Evolutionary conservation across 169 alveolate species (phyloP).

Genomic region (Plasmodium adleri): DNA sequence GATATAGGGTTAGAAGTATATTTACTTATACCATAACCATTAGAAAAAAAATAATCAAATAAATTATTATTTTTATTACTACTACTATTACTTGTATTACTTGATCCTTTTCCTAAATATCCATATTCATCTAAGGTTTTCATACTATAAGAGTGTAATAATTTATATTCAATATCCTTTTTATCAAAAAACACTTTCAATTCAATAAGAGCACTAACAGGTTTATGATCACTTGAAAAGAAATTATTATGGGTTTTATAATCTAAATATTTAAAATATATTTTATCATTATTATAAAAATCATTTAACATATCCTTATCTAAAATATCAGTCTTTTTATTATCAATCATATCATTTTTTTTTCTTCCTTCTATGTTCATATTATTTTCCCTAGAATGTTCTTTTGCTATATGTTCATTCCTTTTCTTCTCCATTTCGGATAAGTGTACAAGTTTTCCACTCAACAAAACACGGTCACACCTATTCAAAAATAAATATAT

Average conservation of each 20-base stretch:
- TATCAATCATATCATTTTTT: neutral
- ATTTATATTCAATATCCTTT: conserved; percentile 69
- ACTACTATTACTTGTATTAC: conserved; percentile 69
- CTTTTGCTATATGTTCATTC: neutral
- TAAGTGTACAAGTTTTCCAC: conserved; percentile 70
- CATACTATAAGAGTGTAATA: conserved; percentile 32
- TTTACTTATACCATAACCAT: conserved; percentile 51
- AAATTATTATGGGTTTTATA: conserved; percentile 84
- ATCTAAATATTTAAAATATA: conserved; percentile 68
- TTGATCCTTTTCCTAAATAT: conserved; percentile 27
- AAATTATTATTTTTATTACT: conserved; percentile 49
- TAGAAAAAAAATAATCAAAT: conserved; percentile 61
- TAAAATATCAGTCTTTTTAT: neutral
- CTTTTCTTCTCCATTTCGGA: conserved; percentile 73
- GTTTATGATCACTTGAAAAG: conserved; percentile 87
- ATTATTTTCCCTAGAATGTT: neutral
- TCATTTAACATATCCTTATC: conserved; percentile 13
- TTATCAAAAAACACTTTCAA: conserved; percentile 74
- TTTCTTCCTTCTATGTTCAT: neutral
- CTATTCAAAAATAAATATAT: conserved; percentile 1
- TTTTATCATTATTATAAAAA: conserved; percentile 73
- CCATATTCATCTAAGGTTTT: conserved; percentile 31
- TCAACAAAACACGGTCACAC: conserved; percentile 66
- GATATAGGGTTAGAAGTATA: conserved; percentile 58
- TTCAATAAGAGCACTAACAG: conserved; percentile 86